phyloP scores from a whole-genome alignment of 2,329 filamentous ascomycete genomes.

The Dichotomopilus funicola region DNA sequence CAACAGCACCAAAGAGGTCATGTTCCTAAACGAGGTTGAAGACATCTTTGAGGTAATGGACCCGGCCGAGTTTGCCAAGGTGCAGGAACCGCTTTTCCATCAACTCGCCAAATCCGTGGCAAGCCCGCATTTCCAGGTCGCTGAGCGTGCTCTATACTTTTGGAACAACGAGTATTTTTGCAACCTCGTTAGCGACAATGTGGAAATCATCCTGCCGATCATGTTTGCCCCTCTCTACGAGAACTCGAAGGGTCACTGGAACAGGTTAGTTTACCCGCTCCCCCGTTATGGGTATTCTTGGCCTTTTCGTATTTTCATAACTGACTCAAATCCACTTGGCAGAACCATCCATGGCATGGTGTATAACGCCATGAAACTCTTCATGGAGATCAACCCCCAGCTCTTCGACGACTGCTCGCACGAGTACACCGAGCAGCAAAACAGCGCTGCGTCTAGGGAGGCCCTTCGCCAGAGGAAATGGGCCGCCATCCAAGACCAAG shows the following conservation, averaged over 20 bases:
- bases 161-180: conserved; percentile 99
- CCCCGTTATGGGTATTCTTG: no score
- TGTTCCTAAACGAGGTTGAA: conserved; percentile 98
- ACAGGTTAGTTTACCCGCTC: conserved; percentile 57
- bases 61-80: conserved; percentile 95
- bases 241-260: conserved; percentile 99
- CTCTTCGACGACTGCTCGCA: conserved; percentile 98
- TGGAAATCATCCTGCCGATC: conserved; percentile 95
- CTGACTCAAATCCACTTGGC: neutral
- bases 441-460: conserved; percentile 79
- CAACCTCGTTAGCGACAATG: conserved; percentile 97
- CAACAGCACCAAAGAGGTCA: conserved; percentile 99
- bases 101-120: conserved; percentile 97
- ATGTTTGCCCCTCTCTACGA: conserved; percentile 99
- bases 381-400: conserved; percentile 99
- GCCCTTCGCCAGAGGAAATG: conserved; percentile 78
- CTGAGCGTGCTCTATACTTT: conserved; percentile 94
- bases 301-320: no score
- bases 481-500: conserved; percentile 77
- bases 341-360: conserved; percentile 99
- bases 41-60: conserved; percentile 99
- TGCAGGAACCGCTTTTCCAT: conserved; percentile 95
- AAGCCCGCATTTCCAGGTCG: conserved; percentile 97
- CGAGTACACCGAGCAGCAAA: conserved; percentile 94
- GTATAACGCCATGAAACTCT: conserved; percentile 99